phyloP scores from a whole-genome alignment of 2,329 filamentous ascomycete genomes.

The Fonsecaea pedrosoi region DNA sequence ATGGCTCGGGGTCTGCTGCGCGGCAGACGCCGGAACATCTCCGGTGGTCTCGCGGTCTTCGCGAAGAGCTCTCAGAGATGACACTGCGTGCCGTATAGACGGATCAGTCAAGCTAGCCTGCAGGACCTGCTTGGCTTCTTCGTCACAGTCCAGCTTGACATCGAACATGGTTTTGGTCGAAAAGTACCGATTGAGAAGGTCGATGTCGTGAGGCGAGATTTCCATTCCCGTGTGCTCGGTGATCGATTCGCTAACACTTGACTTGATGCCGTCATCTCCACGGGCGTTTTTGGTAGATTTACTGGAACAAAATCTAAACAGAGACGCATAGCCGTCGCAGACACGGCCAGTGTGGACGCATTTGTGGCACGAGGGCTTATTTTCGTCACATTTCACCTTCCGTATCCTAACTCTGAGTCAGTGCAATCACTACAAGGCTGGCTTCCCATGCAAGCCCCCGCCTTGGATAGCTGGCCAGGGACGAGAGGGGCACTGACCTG shows the following conservation, averaged over 20 bases:
- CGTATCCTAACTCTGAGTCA: slow-evolving; percentile 44
- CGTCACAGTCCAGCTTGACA: slow-evolving; percentile 47
- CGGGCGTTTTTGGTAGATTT: slow-evolving; percentile 37
- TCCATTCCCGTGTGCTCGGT: slow-evolving; percentile 33
- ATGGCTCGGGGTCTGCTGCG: slow-evolving; percentile 44
- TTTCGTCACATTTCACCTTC: slow-evolving; percentile 51
- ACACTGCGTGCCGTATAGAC: slow-evolving; percentile 50
- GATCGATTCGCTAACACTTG: slow-evolving; percentile 33
- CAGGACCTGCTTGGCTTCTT: slow-evolving; percentile 52
- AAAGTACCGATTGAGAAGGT: slow-evolving; percentile 50
- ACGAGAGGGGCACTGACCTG: slow-evolving; percentile 46
- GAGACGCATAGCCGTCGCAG: slow-evolving; percentile 54
- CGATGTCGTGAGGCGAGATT: slow-evolving; percentile 43
- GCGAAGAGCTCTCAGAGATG: slow-evolving; percentile 51
- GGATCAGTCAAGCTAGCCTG: slow-evolving; percentile 49
- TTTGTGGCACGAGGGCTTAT: slow-evolving; percentile 47
- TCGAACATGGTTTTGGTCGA: slow-evolving; percentile 54
- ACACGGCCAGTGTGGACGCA: slow-evolving; percentile 51
- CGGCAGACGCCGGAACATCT: slow-evolving; percentile 39
- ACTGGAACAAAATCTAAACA: slow-evolving; percentile 45
- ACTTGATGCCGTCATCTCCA: slow-evolving; percentile 26
- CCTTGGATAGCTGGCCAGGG: background rate
- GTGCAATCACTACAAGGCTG: slow-evolving; percentile 28
- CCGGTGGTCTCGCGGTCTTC: slow-evolving; percentile 49
- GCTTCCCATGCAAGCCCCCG: slow-evolving; percentile 9